Percentiles rank a stretch among this genome's conserved stretches.
Evolutionary conservation across 2,329 filamentous ascomycete genomes (phyloP).

Genomic region (Ophiostoma ulmi): DNA sequence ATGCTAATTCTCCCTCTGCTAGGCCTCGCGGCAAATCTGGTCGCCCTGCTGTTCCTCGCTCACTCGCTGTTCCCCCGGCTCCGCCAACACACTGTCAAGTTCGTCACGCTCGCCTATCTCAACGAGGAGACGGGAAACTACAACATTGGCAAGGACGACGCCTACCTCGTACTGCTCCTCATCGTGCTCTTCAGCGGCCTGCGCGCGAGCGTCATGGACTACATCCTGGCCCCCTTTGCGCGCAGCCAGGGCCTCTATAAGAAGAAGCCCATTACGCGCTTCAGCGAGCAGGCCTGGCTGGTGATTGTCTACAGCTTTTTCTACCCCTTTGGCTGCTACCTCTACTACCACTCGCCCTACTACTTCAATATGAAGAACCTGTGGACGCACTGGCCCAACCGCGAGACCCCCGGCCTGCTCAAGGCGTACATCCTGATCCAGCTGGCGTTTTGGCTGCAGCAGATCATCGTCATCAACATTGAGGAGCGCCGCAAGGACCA

Average conservation of each 20-base stretch:
- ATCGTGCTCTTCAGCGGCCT: constrained; percentile 82
- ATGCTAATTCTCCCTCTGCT: neutral
- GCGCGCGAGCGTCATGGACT: constrained; percentile 80
- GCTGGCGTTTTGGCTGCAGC: constrained; percentile 89
- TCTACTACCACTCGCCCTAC: constrained; percentile 72
- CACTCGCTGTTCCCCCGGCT: constrained; percentile 79
- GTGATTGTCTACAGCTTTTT: constrained; percentile 76
- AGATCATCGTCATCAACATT: constrained; percentile 89
- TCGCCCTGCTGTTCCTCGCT: constrained; percentile 75
- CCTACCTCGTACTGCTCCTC: constrained; percentile 70
- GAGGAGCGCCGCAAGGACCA: constrained; percentile 93
- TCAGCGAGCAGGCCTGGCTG: constrained; percentile 93
- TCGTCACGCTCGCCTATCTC: constrained; percentile 82
- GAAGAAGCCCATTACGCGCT: constrained; percentile 70
- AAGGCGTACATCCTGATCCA: constrained; percentile 90
- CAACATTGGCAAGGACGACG: constrained; percentile 71
- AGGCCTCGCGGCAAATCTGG: constrained; percentile 81
- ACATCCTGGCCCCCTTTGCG: constrained; percentile 74
- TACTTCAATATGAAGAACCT: constrained; percentile 71
- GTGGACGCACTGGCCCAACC: constrained; percentile 79
- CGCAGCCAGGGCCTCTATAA: constrained; percentile 66
- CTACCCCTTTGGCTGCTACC: constrained; percentile 82
- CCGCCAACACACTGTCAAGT: constrained; percentile 73
- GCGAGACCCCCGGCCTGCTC: constrained; percentile 66
- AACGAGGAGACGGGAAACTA: constrained; percentile 65